Evolutionary conservation across 2,329 filamentous ascomycete species (phyloP), one percentile per base, ranked within the genome.

Genomic region (Metarhizium sp.): DNA sequence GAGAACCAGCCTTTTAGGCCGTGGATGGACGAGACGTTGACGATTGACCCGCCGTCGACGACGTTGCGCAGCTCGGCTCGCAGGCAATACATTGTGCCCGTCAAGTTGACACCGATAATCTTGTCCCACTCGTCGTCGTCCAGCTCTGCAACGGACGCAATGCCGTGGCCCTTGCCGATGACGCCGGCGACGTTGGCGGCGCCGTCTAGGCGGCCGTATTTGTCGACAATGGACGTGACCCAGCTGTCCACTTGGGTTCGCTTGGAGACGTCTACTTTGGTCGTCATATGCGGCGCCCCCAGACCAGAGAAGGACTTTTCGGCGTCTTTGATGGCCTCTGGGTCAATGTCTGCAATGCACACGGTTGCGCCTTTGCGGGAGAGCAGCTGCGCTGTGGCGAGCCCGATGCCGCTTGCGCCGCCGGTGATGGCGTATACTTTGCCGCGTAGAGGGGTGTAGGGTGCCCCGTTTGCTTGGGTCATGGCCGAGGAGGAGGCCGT

Each of bases 11-110:
- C 66, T 25, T 71, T 65, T 10, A 67, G 59, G 40, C 78, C 78
- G 42, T 78, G 73, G 49, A 81, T 75, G 42, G 75, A 79, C n/a
- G 75, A 72, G 32, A 78, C 71, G 62, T 80, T 83, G 56, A 84
- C 80, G 61, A 84, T 82, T 59, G 78, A 80, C 1, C 78, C 79
- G 1, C 76, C 74, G n/a, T 75, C 68, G 2, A 70, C 69, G 50
- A 82, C 73, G 45, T 72, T 71, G 42, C 64, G 64, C 46, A 76
- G 66, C 63, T 74, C 63, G 8, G 73, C 73, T 40, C 75, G 69
- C 59, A 78, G 58, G 59, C 75, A 77, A 62, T 77, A 76, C 74
- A 78, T 77, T 47, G 69, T 72, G 2, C 76, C 75, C 2, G 74
- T 77, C 50, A 78, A 63, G 57, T 78, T 78, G 52, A 78, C 69